phyloP scores from a whole-genome alignment of 2,329 filamentous ascomycete species.

The Aspergillus sp. region DNA sequence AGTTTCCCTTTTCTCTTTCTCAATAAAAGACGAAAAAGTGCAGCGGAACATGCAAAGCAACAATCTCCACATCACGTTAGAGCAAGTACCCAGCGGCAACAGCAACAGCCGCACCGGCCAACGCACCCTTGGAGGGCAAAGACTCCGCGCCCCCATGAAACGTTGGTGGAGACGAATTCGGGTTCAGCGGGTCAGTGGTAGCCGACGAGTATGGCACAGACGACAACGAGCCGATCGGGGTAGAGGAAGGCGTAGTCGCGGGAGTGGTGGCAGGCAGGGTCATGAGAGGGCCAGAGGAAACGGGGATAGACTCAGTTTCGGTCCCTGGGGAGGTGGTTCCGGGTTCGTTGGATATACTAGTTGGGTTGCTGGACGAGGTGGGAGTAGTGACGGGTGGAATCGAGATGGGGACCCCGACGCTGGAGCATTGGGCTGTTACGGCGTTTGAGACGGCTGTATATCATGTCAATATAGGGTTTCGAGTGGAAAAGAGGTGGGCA shows the following conservation, averaged over 20 bases:
- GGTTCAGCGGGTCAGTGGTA: background rate
- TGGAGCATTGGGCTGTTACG: conserved; percentile 41
- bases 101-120: conserved; percentile 7
- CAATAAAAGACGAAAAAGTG: background rate
- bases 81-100: conserved; percentile 3
- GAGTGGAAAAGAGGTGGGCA: background rate
- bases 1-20: background rate
- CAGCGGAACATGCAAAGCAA: background rate
- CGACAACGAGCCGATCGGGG: conserved; percentile 3
- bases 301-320: background rate
- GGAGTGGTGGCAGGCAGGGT: conserved; percentile 7
- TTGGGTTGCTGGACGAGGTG: conserved; percentile 11
- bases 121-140: background rate
- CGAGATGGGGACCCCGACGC: conserved; percentile 42
- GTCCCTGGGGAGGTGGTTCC: background rate
- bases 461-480: background rate
- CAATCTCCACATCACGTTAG: background rate
- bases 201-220: background rate
- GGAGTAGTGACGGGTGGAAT: conserved; percentile 36
- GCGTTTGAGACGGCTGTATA: conserved; percentile 41
- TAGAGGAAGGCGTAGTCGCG: background rate
- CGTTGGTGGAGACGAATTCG: background rate
- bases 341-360: conserved; percentile 8
- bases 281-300: background rate
- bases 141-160: conserved; percentile 1